Percentiles rank a stretch among this genome's conserved stretches.
Conservation (phyloP, 345 rosid species). For the rapeseed (Brassica napus) region Da-Ae NC_063435.1:1840001-1840500, state of each 20-base stretch:
- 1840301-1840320: conserved; percentile 24
- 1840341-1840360: background rate
- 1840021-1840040: conserved; percentile 3
- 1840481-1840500: background rate
- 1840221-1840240: background rate
- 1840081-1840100: conserved; percentile 19
- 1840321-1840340: conserved; percentile 16
- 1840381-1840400: conserved; percentile 1
- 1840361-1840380: conserved; percentile 24
- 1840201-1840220: conserved; percentile 8
- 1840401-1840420: conserved; percentile 43
- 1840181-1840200: conserved; percentile 11
- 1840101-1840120: conserved; percentile 15
- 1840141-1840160: conserved; percentile 83
- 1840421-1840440: conserved; percentile 55
- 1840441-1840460: conserved; percentile 73
- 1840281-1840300: conserved; percentile 49
- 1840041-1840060: conserved; percentile 11
- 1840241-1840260: background rate
- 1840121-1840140: conserved; percentile 34
- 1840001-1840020: conserved; percentile 37
- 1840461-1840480: conserved; percentile 40
- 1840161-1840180: conserved; percentile 76
- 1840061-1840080: conserved; percentile 20
- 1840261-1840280: conserved; percentile 70